Evolutionary conservation across 257 asterid genomes (phyloP), one percentile per base, ranked within the genome.

Genomic region (Nicotiana knightiana): DNA sequence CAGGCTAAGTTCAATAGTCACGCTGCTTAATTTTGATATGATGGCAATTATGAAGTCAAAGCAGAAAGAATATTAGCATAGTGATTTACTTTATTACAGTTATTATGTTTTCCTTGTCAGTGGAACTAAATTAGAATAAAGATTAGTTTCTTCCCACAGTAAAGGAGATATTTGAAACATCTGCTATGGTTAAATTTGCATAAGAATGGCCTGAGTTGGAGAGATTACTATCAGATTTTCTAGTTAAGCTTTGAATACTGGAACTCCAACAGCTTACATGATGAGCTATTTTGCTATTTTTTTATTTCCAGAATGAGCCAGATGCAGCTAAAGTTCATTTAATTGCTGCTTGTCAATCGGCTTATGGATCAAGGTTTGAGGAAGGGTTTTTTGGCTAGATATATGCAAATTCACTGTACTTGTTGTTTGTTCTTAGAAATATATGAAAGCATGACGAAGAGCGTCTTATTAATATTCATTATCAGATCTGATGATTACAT

Each of bases 401-500:
- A 39, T 39, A 53, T 53, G 55, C 62, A 57, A 9, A 55, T 5
- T 24, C 13, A 6, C 37, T 8, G 1, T 43, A 43, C 48, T 43
- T 43, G 48, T 18, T 32, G 15, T 43, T 9, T 64, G n/a, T n/a
- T 30, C 28, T 3, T 15, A 48, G 48, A 26, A 16, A 16, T 51
- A 65, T 53, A 59, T 28, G 46, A 4, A 70, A n/a, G 73, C 66
- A 82, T 67, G 33, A 61, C 4, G 46, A n/a, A 59, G 17, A 57
- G 5, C 33, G 9, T 13, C 13, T 46, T 57, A 6, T 18, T 39
- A 58, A 18, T 70, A 67, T 67, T 57, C 70, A 63, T 48, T 35
- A 54, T 67, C 90, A 94, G 97, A 90, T 90, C 94, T 7, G 98
- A 92, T 77, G 97, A 95, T 84, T 95, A 90, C 86, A 95, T 95